These are phyloP conservation scores for Globisporangium acanthophoron DNA, from an alignment of 352 stramenopile genomes.

Conservation along the genomic window DNA sequence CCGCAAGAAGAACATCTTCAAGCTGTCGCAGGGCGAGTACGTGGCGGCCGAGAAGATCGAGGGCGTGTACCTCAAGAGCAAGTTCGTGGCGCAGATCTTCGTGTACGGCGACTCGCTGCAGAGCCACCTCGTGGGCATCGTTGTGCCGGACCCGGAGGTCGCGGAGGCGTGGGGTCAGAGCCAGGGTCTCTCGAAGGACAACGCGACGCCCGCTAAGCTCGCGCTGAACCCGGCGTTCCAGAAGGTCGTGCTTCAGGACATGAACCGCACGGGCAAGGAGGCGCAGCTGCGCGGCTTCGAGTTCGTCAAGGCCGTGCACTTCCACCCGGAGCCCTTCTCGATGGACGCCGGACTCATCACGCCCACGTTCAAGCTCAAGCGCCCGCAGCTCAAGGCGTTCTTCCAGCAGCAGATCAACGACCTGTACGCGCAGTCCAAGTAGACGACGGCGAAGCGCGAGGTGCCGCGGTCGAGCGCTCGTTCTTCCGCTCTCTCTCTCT, in stretches of 20 bases:
- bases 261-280: constrained; percentile 46
- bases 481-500: background rate
- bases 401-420: constrained; percentile 46
- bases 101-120: constrained; percentile 96
- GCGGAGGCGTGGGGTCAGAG: constrained; percentile 47
- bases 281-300: constrained; percentile 90
- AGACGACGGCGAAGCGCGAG: constrained; percentile 1
- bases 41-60: constrained; percentile 97
- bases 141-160: constrained; percentile 80
- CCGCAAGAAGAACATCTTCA: constrained; percentile 94
- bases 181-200: constrained; percentile 24
- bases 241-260: constrained; percentile 67
- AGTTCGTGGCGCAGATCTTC: constrained; percentile 94
- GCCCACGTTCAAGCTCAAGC: constrained; percentile 95
- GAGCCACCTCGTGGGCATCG: constrained; percentile 91
- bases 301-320: constrained; percentile 83
- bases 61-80: constrained; percentile 89
- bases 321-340: constrained; percentile 81
- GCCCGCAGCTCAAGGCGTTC: constrained; percentile 47
- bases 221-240: constrained; percentile 42
- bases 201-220: constrained; percentile 28
- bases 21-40: constrained; percentile 95
- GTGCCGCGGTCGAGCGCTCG: background rate
- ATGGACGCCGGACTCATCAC: constrained; percentile 92
- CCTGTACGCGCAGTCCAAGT: constrained; percentile 43